Base-by-base conservation (phyloP, 495 filamentous ascomycete species). In the Apodospora peruviana region DNA sequence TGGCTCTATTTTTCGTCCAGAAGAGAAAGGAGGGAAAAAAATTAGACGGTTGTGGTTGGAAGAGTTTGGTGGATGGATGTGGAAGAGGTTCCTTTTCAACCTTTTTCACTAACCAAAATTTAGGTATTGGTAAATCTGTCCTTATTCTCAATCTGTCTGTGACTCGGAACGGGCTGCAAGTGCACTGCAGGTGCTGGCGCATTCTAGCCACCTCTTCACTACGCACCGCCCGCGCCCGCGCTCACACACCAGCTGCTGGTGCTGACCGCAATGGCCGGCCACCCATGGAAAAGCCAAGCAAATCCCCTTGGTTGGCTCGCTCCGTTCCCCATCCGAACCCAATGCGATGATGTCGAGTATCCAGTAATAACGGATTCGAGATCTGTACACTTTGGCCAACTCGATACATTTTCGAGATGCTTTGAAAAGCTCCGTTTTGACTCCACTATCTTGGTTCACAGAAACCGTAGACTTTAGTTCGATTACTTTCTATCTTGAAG, bases 61-160 rank as follows among this genome's bases (percentile, higher is more conserved):
- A 41, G 7, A 22, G 23, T 38, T 38, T 18, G 39, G 39, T 41
- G 39, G 39, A 41, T 41, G 20, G 39, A 12, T 41, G 39, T 55
- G 47, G 40, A 49, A 53, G 32, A 9, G 23, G 25, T 29, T 18
- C 19, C 11, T 19, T 29, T 40, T 52, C 19, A 12, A 21, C 44
- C 46, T 45, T 49, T 53, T 49, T 51, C 20, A 43, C 18, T n/a
- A 25, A 10, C 18, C 5, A 41, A 41, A 24, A 22, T 24, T 16
- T 24, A 10, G 21, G 43, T 53, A 53, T 39, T 41, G 57, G 57
- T 32, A 60, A 57, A 60, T 60, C 57, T 60, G 57, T 60, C 57
- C 57, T 60, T 48, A 58, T 55, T 47, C 43, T 48, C 39, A 38
- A 17, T 32, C 27, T 32, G 27, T 14, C 14, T 32, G 27, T 32